Base-by-base conservation (phyloP, 192 early-diverging fungal species). In the Cetraspora pellucida region DNA sequence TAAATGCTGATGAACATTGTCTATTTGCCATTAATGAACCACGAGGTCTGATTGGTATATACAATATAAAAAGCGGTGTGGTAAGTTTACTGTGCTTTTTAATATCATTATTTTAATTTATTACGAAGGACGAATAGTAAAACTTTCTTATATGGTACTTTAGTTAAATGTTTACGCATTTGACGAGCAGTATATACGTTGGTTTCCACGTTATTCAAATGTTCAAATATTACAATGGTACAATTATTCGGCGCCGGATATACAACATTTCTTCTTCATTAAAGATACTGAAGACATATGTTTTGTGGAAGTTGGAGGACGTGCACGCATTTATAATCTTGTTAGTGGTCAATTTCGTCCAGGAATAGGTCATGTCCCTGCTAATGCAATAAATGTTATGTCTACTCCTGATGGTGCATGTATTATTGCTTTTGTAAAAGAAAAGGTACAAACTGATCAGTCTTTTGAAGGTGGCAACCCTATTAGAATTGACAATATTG, bases 321-420 rank as follows among this genome's bases (percentile, higher is more conserved):
- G 49, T 1, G 43, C 61, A 9, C 14, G 37, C 8, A 57, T 68
- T 31, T 77, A 50, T 10, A 68, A 57, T n/a, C 31, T 77, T 10
- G 0, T 27, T 17, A 68, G 17, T 17, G 30, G 11, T 10, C 23
- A 54, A 52, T 66, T 77, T 31, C 44, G 54, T 13, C 21, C 75
- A 2, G 46, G 6, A n/a, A 43, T 77, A 57, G 65, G 43, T 44
- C 13, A 77, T 1, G 30, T 77, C 50, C 75, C 75, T 19, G 14
- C 25, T 3, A 28, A 68, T 13, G 19, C 70, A 10, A 11, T 5
- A 19, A 52, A 37, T 2, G 16, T 72, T 37, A n/a, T 72, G 11
- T 55, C 50, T 37, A 31, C 70, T 14, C 75, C 49, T 23, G 63
- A 77, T 67, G 64, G 75, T 2, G 3, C 64, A 10, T 77, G 75